Evolutionary conservation across 192 early-diverging fungal species (phyloP), one percentile per base, ranked within the genome.

Genomic region (Coemansia sp.): DNA sequence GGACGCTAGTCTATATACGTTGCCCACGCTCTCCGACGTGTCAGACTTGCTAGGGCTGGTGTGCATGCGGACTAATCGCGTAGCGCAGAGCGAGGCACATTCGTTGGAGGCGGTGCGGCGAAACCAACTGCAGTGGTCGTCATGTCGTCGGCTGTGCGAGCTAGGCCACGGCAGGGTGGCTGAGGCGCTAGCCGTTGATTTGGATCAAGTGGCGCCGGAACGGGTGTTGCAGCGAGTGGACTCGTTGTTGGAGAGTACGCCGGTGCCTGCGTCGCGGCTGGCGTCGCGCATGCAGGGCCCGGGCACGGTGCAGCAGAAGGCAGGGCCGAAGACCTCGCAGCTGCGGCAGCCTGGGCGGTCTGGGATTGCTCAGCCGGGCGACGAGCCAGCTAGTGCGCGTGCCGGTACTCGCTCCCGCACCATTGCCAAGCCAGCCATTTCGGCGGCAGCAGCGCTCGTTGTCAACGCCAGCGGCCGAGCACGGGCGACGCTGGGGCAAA

Each of bases 61-160:
- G 40, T 83, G 81, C 57, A 34, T 83, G 16, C 80, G 78, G 8
- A 83, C 80, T 0, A 80, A 80, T 29, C 77, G 85, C 7, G 58
- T 62, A 3, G 57, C 70, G 1, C 78, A 80, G 62, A 82, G 80
- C 68, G 70, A 79, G 44, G 50, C 52, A 6, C 74, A 80, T 27
- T 81, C 81, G 3, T 43, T 65, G 11, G 78, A 79, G 11, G 73
- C 77, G 5, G 47, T 86, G 33, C 67, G 62, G n/a, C 69, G 75
- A 31, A 82, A 86, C 39, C 85, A 78, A 18, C 62, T 83, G 34
- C 68, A 70, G 47, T 86, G 85, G 85, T 78, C 80, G 9, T 58
- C 85, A 11, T 86, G 75, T 24, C 74, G 81, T 6, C 74, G 81
- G 27, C 44, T 86, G 49, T 80, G 80, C 47, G 80, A 82, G 27